Conservation (phyloP, 768 basidiomycete species). For the Leccinum uliginosum region DNA sequence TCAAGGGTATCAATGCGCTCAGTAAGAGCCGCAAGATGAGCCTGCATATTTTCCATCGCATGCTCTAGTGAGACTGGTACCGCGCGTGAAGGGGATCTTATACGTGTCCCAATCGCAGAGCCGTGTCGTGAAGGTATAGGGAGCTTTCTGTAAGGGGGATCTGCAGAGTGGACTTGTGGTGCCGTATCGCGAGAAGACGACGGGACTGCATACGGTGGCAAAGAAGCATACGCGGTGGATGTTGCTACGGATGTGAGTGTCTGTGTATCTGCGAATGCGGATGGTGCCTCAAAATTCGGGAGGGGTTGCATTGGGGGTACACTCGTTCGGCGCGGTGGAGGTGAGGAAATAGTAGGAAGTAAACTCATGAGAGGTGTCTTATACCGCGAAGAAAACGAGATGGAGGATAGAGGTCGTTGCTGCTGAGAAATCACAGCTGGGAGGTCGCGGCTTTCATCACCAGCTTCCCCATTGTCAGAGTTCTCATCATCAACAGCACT, state of each 20-base stretch:
- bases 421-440: slow-evolving; percentile 33
- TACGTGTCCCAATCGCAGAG: slow-evolving; percentile 30
- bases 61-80: slow-evolving; percentile 48
- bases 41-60: slow-evolving; percentile 76
- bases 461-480: slow-evolving; percentile 46
- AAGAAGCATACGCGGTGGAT: slow-evolving; percentile 33
- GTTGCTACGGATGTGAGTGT: slow-evolving; percentile 36
- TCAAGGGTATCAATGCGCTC: slow-evolving; percentile 78
- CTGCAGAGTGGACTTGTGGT: slow-evolving; percentile 35
- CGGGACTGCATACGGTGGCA: slow-evolving; percentile 35
- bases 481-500: slow-evolving; percentile 30
- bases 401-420: slow-evolving; percentile 65
- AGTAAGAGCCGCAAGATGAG: slow-evolving; percentile 73
- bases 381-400: slow-evolving; percentile 63
- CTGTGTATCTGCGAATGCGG: slow-evolving; percentile 59
- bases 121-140: slow-evolving; percentile 33
- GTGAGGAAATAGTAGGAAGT: slow-evolving; percentile 51
- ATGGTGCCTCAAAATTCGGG: slow-evolving; percentile 66
- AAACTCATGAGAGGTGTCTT: slow-evolving; percentile 72
- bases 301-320: slow-evolving; percentile 69
- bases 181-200: slow-evolving; percentile 37
- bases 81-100: slow-evolving; percentile 42
- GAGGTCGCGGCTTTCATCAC: slow-evolving; percentile 45
- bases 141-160: slow-evolving; percentile 34
- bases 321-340: slow-evolving; percentile 37